Conservation (phyloP, 2,329 filamentous ascomycete species). For the Colletotrichum sp. region DNA sequence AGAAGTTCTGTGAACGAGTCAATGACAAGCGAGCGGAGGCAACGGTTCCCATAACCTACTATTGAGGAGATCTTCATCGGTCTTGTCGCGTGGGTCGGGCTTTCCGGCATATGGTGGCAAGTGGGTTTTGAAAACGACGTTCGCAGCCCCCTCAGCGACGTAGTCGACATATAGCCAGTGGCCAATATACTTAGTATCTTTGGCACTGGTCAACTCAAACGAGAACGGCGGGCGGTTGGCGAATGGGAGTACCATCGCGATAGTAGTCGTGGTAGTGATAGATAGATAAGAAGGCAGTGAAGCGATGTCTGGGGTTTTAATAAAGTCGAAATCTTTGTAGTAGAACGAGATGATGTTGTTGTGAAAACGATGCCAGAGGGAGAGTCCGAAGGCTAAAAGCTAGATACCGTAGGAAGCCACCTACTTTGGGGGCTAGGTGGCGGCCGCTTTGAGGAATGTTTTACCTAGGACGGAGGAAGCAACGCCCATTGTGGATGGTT, state of each 20-base stretch:
- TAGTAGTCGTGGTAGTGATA: background rate
- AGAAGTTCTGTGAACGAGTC: slow-evolving; percentile 32
- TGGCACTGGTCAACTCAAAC: background rate
- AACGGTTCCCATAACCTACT: background rate
- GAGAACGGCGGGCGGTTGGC: background rate
- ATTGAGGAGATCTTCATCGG: background rate
- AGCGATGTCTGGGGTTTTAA: background rate
- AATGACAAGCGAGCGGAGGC: background rate
- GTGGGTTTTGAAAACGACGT: slow-evolving; percentile 67
- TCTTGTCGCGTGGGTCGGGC: background rate
- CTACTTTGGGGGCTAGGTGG: background rate
- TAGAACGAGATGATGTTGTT: background rate
- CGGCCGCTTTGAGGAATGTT: background rate
- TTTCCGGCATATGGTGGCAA: background rate
- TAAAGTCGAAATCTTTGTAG: background rate
- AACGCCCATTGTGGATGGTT: background rate
- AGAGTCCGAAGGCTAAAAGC: background rate
- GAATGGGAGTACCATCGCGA: background rate
- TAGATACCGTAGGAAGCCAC: background rate
- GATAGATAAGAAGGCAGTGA: background rate
- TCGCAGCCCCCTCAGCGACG: slow-evolving; percentile 76
- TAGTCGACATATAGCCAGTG: slow-evolving; percentile 33
- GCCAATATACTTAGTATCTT: slow-evolving; percentile 20
- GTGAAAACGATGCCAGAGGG: background rate
- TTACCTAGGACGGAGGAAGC: background rate